A percentile compares a stretch with the other conserved stretches of the same genome.
Evolutionary conservation across 2,329 filamentous ascomycete genomes (phyloP).

Genomic region (Trichophyton verrucosum): DNA sequence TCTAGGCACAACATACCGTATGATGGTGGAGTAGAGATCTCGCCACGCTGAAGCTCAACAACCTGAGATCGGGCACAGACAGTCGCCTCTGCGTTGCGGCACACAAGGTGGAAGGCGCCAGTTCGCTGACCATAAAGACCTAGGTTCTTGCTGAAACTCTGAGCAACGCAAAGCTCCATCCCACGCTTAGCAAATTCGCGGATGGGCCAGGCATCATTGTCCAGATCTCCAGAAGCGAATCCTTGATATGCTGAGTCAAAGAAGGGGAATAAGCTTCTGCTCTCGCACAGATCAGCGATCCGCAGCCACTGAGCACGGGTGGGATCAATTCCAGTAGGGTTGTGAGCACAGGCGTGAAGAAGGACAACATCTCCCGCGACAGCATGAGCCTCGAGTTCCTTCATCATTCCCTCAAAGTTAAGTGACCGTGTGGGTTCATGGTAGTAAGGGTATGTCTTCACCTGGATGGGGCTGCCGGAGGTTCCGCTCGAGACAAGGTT

Average conservation of each 20-base stretch:
- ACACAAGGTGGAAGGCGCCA: constrained; percentile 66
- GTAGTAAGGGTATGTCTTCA: constrained; percentile 86
- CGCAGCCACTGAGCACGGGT: constrained; percentile 86
- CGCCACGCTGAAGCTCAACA: constrained; percentile 76
- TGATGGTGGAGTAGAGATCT: constrained; percentile 83
- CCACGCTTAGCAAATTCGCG: constrained; percentile 85
- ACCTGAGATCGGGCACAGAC: constrained; percentile 65
- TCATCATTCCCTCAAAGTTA: constrained; percentile 49
- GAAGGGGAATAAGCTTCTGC: constrained; percentile 86
- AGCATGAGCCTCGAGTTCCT: constrained; percentile 74
- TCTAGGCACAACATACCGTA: constrained; percentile 45
- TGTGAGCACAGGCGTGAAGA: constrained; percentile 91
- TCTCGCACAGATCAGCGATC: constrained; percentile 62
- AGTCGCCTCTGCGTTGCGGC: constrained; percentile 32
- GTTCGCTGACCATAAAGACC: constrained; percentile 92
- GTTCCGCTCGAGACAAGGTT: constrained; percentile 41
- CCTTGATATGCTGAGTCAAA: constrained; percentile 98
- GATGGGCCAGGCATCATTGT: constrained; percentile 74
- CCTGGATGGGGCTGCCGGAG: constrained; percentile 60
- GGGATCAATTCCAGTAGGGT: constrained; percentile 91
- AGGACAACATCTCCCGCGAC: constrained; percentile 72
- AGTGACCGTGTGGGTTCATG: constrained; percentile 44
- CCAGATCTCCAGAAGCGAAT: constrained; percentile 81
- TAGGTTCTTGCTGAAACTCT: constrained; percentile 52
- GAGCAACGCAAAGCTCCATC: constrained; percentile 51